Percentiles rank a stretch among this genome's conserved stretches.
Evolutionary conservation across 2,329 filamentous ascomycete species (phyloP).

Genomic region (Cladosporium sp.): DNA sequence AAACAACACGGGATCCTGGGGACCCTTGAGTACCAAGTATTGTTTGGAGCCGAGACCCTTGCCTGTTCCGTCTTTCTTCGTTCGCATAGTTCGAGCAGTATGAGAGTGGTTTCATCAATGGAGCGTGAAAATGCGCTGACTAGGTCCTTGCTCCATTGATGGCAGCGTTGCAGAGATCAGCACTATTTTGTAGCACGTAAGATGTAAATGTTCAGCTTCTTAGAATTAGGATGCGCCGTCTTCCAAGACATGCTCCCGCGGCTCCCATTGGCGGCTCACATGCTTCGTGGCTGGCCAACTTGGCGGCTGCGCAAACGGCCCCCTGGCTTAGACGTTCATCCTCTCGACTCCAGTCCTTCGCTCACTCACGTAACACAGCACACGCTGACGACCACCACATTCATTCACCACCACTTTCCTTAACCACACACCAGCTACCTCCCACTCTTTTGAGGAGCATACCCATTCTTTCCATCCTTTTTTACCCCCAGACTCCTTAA

Average conservation of each 20-base stretch:
- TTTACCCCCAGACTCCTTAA: background rate
- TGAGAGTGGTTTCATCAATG: no score
- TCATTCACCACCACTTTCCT: constrained; percentile 6
- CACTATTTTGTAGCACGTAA: background rate
- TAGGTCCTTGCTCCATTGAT: background rate
- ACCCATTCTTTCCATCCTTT: background rate
- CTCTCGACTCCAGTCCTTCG: background rate
- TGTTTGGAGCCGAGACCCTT: no score
- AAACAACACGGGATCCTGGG: background rate
- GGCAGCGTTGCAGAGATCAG: background rate
- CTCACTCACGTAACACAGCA: constrained; percentile 3
- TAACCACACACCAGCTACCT: constrained; percentile 3
- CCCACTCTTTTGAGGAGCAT: constrained; percentile 12
- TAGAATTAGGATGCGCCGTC: constrained; percentile 7
- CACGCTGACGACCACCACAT: constrained; percentile 3
- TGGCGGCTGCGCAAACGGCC: background rate
- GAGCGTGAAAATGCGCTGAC: no score
- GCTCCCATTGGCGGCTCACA: background rate
- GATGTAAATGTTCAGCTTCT: background rate
- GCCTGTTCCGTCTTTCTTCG: no score
- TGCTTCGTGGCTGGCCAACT: constrained; percentile 3
- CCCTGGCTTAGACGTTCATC: background rate
- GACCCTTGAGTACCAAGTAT: background rate
- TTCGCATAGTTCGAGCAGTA: no score
- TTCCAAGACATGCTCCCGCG: constrained; percentile 5